Evolutionary conservation across 441 rosid genomes (phyloP).

Genomic region (Isatis lusitanica): DNA sequence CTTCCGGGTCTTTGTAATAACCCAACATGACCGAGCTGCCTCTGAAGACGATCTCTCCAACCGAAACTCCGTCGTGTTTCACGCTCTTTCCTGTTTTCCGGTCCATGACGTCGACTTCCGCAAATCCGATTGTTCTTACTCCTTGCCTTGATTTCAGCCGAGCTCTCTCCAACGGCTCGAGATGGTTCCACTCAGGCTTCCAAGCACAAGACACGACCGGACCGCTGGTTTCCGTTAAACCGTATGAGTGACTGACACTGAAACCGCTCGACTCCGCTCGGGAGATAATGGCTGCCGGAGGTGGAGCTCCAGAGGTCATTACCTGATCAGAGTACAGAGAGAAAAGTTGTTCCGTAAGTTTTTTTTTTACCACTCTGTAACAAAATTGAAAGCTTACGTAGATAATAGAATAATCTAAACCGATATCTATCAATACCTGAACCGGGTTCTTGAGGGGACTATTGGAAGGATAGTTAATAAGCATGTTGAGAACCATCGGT

Average conservation of each 20-base stretch:
- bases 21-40: slow-evolving; percentile 49
- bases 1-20: slow-evolving; percentile 49
- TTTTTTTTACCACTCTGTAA: too few species aligned
- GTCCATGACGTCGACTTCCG: slow-evolving; percentile 48
- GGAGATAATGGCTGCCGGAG: slow-evolving; percentile 48
- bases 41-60: slow-evolving; percentile 48
- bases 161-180: slow-evolving; percentile 44
- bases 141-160: slow-evolving; percentile 52
- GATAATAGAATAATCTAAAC: too few species aligned
- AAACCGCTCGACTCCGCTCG: slow-evolving; percentile 52
- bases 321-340: slow-evolving; percentile 10
- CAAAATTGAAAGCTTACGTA: too few species aligned
- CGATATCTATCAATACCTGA: slow-evolving; percentile 10
- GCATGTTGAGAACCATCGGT: slow-evolving; percentile 66
- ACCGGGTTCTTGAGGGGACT: slow-evolving; percentile 41
- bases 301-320: slow-evolving; percentile 54
- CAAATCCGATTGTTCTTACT: slow-evolving; percentile 37
- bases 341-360: too few species aligned
- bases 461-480: slow-evolving; percentile 31
- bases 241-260: slow-evolving; percentile 53
- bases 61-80: slow-evolving; percentile 41
- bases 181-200: slow-evolving; percentile 51
- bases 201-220: slow-evolving; percentile 52
- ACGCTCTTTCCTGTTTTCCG: slow-evolving; percentile 39
- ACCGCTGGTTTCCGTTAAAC: slow-evolving; percentile 57